Evolutionary conservation across 441 rosid genomes (phyloP), one percentile per base, ranked within the genome.

Genomic region (Mallotus repandus): DNA sequence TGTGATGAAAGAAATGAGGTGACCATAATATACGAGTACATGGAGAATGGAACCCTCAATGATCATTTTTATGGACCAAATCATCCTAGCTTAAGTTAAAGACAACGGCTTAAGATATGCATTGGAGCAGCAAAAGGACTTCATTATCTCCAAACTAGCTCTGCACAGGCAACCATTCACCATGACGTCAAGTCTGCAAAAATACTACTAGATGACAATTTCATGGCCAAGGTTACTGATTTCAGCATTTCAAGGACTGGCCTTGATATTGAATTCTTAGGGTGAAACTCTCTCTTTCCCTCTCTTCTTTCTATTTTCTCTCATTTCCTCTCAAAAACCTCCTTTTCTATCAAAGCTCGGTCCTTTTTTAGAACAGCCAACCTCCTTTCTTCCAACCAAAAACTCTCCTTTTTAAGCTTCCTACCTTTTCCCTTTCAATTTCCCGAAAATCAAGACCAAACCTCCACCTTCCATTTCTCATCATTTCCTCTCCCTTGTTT

Each of bases 101-200:
- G 79, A 71, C 87, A 83, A 45, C 77, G 97, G 79, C 91, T 94
- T 35, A 97, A 89, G 78, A 83, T 94, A 55, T 94, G 97, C 77
- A 89, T 89, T 54, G 98, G 94, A 63, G 84, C 97, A 41, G 97
- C 95, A 4, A 89, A 86, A 83, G 98, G 97, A 25, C 86, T 94
- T 57, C 97, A 94, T 75, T 94, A 94, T 82, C 98, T 94, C 61
- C 98, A 94, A 76, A 94, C 98, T 0, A 97, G 98, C 46, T 85
- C 97, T 0, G 15, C 95, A 0, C 88, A 82, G 83, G 88, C 89
- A 2, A 85, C 91, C 77, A 94, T 94, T 63, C 98, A 94, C 60
- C 91, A 95, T 0, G 97, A 94, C 68, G 97, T 94, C 69, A 94
- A 91, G 78, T 88, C 97, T 0, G 97, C 96, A 15, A 94, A 92